Evolutionary conservation across 2,329 filamentous ascomycete species (phyloP), one percentile per base, ranked within the genome.

Genomic region (Byssothecium circinans): DNA sequence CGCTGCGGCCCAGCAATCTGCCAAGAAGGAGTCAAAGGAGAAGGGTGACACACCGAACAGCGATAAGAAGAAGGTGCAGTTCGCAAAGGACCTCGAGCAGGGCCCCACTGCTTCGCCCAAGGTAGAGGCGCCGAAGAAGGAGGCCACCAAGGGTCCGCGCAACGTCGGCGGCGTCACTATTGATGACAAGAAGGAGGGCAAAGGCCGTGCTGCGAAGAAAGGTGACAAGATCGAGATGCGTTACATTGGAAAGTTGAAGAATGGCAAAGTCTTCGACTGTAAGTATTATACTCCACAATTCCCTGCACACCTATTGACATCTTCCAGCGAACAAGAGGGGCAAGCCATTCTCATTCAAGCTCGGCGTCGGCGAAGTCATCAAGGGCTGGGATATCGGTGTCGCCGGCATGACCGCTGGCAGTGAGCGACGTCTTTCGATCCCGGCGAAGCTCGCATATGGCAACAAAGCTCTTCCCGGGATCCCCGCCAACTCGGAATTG

Each of bases 351-450:
- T 82, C 82, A 60, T 97, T 97, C 84, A 95, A 92, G 81, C 85
- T 95, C 52, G 95, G 94, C 61, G 84, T 86, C 70, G 91, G 91
- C 53, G 89, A 97, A 74, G 95, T 99, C 66, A 99, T 99, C 80
- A 94, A 95, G 82, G 94, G 94, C 61, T 97, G 94, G 95, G 95
- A 99, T 72, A 83, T 97, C 57, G 94, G 94, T 75, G 79, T 99
- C 61, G 81, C 82, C 60, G 95, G 95, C 75, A 96, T 99, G 90
- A 80, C 86, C 61, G 86, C 91, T 60, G 94, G 94, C 67, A 91
- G 90, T 65, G 95, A 99, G 81, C 89, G 94, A 66, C 87, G 94
- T 61, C 81, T 99, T 65, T 91, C 85, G 54, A 91, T 99, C 65
- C 95, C 95, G 39, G 80, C 94, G 39, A 78, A 87, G 64, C 84